phyloP scores from a whole-genome alignment of 2,329 filamentous ascomycete species.

The Trichoderma sp. region DNA sequence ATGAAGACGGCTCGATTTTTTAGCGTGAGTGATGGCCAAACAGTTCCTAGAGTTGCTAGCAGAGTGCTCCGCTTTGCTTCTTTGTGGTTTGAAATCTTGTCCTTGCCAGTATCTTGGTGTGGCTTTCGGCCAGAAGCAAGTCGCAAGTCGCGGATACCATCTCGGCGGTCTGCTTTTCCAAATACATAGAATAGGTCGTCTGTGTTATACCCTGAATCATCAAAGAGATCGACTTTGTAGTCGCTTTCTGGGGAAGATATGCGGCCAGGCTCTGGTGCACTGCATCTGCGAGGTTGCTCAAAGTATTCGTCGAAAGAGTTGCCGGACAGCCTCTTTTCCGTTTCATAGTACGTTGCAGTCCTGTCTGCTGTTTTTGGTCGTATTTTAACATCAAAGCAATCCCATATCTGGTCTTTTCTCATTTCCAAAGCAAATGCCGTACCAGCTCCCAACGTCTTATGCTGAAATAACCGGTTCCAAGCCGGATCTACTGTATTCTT shows the following conservation, averaged over 20 bases:
- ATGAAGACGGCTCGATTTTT: conserved; percentile 54
- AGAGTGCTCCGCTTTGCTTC: conserved; percentile 11
- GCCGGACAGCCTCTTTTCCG: conserved; percentile 13
- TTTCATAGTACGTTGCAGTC: neutral
- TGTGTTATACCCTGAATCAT: neutral
- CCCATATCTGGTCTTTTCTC: conserved; percentile 25
- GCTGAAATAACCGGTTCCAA: conserved; percentile 19
- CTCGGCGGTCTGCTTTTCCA: conserved; percentile 25
- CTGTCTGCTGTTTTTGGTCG: neutral
- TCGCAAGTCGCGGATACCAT: conserved; percentile 31
- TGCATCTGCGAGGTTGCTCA: neutral
- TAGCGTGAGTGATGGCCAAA: conserved; percentile 63
- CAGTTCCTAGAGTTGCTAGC: conserved; percentile 44
- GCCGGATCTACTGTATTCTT: neutral
- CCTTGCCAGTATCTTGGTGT: neutral
- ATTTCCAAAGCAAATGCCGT: conserved; percentile 24
- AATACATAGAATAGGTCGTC: conserved; percentile 25
- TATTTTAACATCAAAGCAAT: neutral
- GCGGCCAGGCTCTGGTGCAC: neutral
- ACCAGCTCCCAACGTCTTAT: conserved; percentile 25
- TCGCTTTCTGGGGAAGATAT: neutral
- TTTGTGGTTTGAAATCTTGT: neutral
- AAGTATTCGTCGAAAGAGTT: conserved; percentile 13
- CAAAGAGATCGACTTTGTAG: neutral
- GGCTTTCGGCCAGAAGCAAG: conserved; percentile 14